Evolutionary conservation across 805 yeast species (phyloP).

Genomic region (Candida wancherniae): DNA sequence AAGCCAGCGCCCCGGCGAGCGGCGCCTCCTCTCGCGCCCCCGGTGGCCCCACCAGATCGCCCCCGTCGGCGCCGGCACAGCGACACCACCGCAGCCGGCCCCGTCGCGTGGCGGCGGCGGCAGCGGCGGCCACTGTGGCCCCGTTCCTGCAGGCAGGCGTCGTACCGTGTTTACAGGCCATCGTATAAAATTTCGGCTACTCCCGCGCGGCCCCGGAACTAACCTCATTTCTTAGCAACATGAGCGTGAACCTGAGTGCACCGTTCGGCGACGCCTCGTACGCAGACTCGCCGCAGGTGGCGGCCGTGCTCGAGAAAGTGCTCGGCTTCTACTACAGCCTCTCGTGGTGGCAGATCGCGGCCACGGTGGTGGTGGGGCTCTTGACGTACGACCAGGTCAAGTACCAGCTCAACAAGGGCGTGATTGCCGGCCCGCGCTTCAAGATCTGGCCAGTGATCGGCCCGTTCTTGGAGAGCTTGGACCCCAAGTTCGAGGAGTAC

Average conservation of each 20-base stretch:
- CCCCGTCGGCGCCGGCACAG: too few relatives aligned
- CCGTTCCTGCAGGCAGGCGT: too few relatives aligned
- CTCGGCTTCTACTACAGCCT: slow-evolving; percentile 19
- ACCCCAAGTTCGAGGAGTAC: slow-evolving; percentile 94
- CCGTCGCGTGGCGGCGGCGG: too few relatives aligned
- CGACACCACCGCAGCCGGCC: too few relatives aligned
- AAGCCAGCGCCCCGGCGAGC: too few relatives aligned
- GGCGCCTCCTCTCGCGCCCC: too few relatives aligned
- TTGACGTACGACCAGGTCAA: slow-evolving; percentile 70
- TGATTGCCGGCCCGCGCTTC: slow-evolving; percentile 83
- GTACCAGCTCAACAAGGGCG: slow-evolving; percentile 77
- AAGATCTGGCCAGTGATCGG: slow-evolving; percentile 96
- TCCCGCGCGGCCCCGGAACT: too few relatives aligned
- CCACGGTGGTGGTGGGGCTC: slow-evolving; percentile 43
- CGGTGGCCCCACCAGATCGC: too few relatives aligned
- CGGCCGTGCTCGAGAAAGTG: slow-evolving; percentile 9
- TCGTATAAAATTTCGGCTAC: too few relatives aligned
- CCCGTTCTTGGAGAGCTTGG: slow-evolving; percentile 88
- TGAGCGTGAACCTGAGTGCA: slow-evolving; percentile 9
- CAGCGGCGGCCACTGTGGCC: too few relatives aligned
- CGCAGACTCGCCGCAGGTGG: not conserved
- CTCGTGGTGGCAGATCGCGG: slow-evolving; percentile 51
- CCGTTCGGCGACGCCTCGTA: slow-evolving; percentile 5
- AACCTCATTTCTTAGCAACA: not conserved
- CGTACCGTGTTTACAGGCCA: too few relatives aligned